Base-by-base conservation (phyloP, 2,329 filamentous ascomycete genomes). In the Sporothrix pallida region DNA sequence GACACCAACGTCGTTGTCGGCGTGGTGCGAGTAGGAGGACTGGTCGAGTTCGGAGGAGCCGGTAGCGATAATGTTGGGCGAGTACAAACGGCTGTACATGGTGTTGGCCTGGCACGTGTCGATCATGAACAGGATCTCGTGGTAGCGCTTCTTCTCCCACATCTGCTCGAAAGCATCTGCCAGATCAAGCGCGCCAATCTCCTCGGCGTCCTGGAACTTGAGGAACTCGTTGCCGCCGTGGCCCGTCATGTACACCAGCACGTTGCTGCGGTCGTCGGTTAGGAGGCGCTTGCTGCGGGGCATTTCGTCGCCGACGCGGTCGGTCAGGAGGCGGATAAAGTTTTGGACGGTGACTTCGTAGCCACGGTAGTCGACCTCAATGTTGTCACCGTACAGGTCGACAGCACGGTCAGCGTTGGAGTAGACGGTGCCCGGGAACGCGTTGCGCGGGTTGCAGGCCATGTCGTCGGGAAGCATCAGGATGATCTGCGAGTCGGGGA, bases 381-480 rank as follows among this genome's bases (percentile, higher is more conserved):
- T 98, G 81, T 98, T 98, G 85, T 98, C 95, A 75, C 97, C 96
- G 82, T 99, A 99, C 5, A 99, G 87, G 80, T 99, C 96, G 68
- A 99, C 92, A 9, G 94, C 94, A 77, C 96, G 93, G 82, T 98
- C 95, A 52, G 96, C 95, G 81, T 99, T 98, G 84, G 96, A 98
- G 87, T 98, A 99, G 44, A 99, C 96, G 71, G 95, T 98, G 71
- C 96, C 96, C 0, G 96, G 95, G 82, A 99, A 99, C 69, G 95
- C 94, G 82, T 99, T 99, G 79, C 96, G 94, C 46, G 96, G 96
- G 83, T 99, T 99, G 87, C 96, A 99, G 54, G 96, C 96, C 94
- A 99, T 98, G 85, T 99, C 96, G 82, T 99, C 96, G 26, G 96
- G 96, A n/a, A 99, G 90, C 95, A 99, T 98, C 77, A 99, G 92